A percentile compares a stretch with the other conserved stretches of the same genome.
These are phyloP conservation scores for Gelatoporia subvermispora DNA, from an alignment of 768 basidiomycete species.

Conservation along the genomic window DNA sequence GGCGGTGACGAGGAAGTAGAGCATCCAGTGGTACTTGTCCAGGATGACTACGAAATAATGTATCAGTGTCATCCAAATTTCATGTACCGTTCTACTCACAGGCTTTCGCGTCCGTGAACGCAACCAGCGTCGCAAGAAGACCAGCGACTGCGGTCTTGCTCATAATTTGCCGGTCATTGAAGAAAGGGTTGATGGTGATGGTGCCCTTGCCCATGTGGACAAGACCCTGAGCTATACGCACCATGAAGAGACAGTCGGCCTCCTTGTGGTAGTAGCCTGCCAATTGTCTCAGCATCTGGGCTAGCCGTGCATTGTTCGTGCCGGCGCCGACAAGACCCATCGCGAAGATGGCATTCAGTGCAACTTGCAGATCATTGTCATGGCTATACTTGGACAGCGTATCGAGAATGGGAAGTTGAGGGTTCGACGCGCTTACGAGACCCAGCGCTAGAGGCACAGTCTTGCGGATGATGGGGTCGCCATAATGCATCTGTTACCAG, in stretches of 20 bases:
- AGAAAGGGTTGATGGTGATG: constrained; percentile 95
- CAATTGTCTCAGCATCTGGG: constrained; percentile 94
- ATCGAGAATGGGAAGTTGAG: constrained; percentile 89
- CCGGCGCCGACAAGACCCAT: constrained; percentile 99
- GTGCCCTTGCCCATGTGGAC: constrained; percentile 99
- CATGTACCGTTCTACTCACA: constrained; percentile 54
- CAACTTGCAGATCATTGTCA: constrained; percentile 96
- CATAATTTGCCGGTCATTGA: constrained; percentile 87
- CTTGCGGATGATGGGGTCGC: constrained; percentile 88
- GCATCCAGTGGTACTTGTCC: constrained; percentile 97
- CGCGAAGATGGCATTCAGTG: constrained; percentile 94
- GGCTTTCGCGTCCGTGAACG: constrained; percentile 89
- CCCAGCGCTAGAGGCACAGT: constrained; percentile 93
- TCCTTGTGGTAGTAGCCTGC: constrained; percentile 99
- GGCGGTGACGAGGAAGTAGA: constrained; percentile 90
- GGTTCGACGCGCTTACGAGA: constrained; percentile 92
- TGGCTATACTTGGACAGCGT: constrained; percentile 98
- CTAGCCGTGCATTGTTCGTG: constrained; percentile 96
- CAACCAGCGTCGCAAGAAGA: constrained; percentile 78
- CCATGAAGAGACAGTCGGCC: constrained; percentile 93
- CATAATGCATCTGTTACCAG: constrained; percentile 89
- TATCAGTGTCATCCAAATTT: background rate
- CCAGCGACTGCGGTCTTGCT: constrained; percentile 86
- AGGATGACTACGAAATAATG: constrained; percentile 61
- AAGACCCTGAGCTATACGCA: constrained; percentile 90